Percentiles rank a stretch among this genome's conserved stretches.
Evolutionary conservation across 495 filamentous ascomycete species (phyloP).

Genomic region (Lepidopterella palustris): DNA sequence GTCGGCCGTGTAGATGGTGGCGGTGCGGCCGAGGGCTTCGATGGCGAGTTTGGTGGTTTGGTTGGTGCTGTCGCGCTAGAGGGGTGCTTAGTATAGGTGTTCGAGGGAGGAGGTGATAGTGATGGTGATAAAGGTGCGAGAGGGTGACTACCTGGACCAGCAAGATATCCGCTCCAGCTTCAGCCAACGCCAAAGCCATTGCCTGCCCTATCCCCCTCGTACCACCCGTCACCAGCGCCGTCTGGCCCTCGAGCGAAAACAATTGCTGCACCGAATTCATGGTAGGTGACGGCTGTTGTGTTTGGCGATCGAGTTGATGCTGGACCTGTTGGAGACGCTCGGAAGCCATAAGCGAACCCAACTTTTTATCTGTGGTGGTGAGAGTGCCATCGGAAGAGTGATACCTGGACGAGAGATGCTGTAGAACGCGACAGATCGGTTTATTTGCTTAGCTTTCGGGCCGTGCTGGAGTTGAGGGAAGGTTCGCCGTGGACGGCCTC

Average conservation of each 20-base stretch:
- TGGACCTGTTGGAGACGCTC: conserved; percentile 12
- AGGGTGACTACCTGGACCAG: conserved; percentile 45
- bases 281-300: neutral
- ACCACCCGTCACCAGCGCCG: conserved; percentile 79
- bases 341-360: conserved; percentile 2
- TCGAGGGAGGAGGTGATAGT: neutral
- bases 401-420: neutral
- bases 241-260: conserved; percentile 51
- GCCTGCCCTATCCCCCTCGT: conserved; percentile 83
- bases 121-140: neutral
- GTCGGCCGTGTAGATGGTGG: conserved; percentile 63
- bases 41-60: conserved; percentile 57
- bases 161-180: conserved; percentile 77
- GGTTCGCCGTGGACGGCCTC: neutral
- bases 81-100: neutral
- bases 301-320: neutral
- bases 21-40: conserved; percentile 59
- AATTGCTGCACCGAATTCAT: conserved; percentile 37
- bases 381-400: neutral
- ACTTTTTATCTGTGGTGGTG: neutral
- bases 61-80: conserved; percentile 58
- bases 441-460: neutral
- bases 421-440: neutral
- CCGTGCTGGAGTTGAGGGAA: neutral
- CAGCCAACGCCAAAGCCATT: conserved; percentile 73